Percentiles rank a stretch among this genome's conserved stretches.
Evolutionary conservation across 768 basidiomycete genomes (phyloP).

Genomic region (Asterophora lycoperdoides): DNA sequence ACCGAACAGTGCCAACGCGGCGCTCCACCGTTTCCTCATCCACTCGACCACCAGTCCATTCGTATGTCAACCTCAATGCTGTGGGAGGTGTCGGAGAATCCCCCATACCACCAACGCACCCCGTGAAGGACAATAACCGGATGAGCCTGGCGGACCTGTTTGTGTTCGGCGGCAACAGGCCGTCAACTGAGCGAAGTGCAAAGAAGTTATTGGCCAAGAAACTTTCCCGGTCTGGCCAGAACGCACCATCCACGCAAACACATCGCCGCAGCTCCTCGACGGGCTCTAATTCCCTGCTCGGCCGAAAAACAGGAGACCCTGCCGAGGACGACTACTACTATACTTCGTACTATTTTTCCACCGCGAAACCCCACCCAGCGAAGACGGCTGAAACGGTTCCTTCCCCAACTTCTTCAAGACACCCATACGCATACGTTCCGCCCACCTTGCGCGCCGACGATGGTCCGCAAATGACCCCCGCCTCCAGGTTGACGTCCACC

Average conservation of each 20-base stretch:
- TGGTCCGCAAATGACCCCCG: constrained; percentile 15
- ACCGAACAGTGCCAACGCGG: constrained; percentile 26
- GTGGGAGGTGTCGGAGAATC: constrained; percentile 65
- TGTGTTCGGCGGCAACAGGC: constrained; percentile 33
- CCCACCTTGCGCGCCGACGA: constrained; percentile 17
- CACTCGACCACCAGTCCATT: constrained; percentile 31
- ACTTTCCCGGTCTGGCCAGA: constrained; percentile 2
- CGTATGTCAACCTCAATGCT: constrained; percentile 42
- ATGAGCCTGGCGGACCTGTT: constrained; percentile 54
- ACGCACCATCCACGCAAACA: background rate
- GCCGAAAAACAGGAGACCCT: constrained; percentile 1
- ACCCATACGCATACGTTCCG: constrained; percentile 21
- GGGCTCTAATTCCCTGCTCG: constrained; percentile 12
- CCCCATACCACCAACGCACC: constrained; percentile 40
- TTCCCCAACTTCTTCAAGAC: constrained; percentile 19
- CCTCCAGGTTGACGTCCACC: constrained; percentile 27
- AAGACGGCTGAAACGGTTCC: constrained; percentile 1
- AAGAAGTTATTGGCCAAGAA: background rate
- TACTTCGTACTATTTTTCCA: constrained; percentile 43
- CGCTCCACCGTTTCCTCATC: constrained; percentile 34
- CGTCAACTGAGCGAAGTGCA: background rate
- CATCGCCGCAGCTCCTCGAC: constrained; percentile 17
- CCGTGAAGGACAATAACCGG: constrained; percentile 32
- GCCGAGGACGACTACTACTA: constrained; percentile 44
- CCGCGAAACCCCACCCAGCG: constrained; percentile 9